These are phyloP conservation scores for Trypanosoma mega DNA, from an alignment of 208 protist genomes.

Conservation along the genomic window DNA sequence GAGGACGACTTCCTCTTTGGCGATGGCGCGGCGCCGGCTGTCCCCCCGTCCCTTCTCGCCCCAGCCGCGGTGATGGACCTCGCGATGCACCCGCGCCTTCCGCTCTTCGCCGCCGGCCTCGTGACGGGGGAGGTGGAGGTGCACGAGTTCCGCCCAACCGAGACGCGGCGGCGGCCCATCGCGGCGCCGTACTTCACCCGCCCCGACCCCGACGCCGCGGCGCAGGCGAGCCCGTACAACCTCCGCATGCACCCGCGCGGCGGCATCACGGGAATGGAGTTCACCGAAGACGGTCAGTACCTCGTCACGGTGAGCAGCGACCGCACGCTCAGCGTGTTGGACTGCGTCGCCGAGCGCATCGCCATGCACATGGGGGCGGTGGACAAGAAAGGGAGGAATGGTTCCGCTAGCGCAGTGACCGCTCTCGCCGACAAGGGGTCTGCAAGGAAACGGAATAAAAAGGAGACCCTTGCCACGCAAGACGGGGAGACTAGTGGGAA, in stretches of 20 bases:
- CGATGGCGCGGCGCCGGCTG: slow-evolving; percentile 41
- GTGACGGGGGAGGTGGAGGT: slow-evolving; percentile 83
- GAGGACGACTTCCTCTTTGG: slow-evolving; percentile 66
- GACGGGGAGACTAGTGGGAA: no score
- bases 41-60: slow-evolving; percentile 62
- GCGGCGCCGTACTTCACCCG: slow-evolving; percentile 21
- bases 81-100: slow-evolving; percentile 71
- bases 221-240: slow-evolving; percentile 33
- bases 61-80: slow-evolving; percentile 71
- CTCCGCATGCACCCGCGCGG: slow-evolving; percentile 82
- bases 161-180: slow-evolving; percentile 34
- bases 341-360: slow-evolving; percentile 69
- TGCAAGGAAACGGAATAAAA: slow-evolving; percentile 31
- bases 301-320: slow-evolving; percentile 83
- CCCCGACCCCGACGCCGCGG: neutral
- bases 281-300: slow-evolving; percentile 85
- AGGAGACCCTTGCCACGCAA: no score
- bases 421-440: neutral
- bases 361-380: slow-evolving; percentile 64
- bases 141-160: slow-evolving; percentile 60
- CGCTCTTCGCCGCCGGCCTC: slow-evolving; percentile 73
- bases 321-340: slow-evolving; percentile 75
- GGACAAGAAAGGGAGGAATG: slow-evolving; percentile 28
- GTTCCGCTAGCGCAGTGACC: neutral
- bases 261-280: slow-evolving; percentile 77